phyloP scores from a whole-genome alignment of 2,329 filamentous ascomycete genomes.

The Zymoseptoria pseudotritici region DNA sequence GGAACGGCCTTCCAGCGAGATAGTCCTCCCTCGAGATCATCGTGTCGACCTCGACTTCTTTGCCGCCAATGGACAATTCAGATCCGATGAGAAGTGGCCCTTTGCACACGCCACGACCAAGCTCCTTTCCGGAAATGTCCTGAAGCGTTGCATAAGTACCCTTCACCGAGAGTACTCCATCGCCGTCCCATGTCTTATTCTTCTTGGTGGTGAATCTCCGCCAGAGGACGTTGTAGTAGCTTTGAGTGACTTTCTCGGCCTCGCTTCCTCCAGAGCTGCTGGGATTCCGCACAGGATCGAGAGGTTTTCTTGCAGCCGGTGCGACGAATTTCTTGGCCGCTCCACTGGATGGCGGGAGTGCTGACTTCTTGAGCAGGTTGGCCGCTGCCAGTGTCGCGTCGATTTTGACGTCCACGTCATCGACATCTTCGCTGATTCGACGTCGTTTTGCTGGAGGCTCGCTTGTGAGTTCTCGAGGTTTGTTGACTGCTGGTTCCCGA shows the following conservation, averaged over 20 bases:
- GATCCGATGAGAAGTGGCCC: slow-evolving; percentile 54
- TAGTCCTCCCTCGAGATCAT: slow-evolving; percentile 52
- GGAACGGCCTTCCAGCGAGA: slow-evolving; percentile 23
- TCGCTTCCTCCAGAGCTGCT: slow-evolving; percentile 11
- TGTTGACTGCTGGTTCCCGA: neutral
- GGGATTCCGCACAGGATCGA: slow-evolving; percentile 22
- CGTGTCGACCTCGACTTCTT: slow-evolving; percentile 61
- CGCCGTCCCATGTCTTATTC: slow-evolving; percentile 71
- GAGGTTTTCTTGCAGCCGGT: slow-evolving; percentile 23
- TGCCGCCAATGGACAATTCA: slow-evolving; percentile 55
- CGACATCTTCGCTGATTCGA: slow-evolving; percentile 30
- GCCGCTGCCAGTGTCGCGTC: slow-evolving; percentile 19
- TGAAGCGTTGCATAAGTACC: slow-evolving; percentile 54
- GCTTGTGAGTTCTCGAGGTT: slow-evolving; percentile 12
- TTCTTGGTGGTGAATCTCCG: slow-evolving; percentile 64
- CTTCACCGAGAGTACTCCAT: slow-evolving; percentile 55
- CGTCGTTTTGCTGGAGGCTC: slow-evolving; percentile 37
- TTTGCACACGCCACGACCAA: slow-evolving; percentile 52
- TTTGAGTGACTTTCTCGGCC: slow-evolving; percentile 22
- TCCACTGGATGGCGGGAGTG: slow-evolving; percentile 3
- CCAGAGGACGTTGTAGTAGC: slow-evolving; percentile 44
- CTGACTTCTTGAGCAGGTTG: slow-evolving; percentile 27
- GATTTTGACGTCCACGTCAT: slow-evolving; percentile 11
- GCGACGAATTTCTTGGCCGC: slow-evolving; percentile 17
- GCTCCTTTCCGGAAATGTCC: slow-evolving; percentile 55